Evolutionary conservation across 352 stramenopile species (phyloP).

Genomic region (Phytophthora multivora): DNA sequence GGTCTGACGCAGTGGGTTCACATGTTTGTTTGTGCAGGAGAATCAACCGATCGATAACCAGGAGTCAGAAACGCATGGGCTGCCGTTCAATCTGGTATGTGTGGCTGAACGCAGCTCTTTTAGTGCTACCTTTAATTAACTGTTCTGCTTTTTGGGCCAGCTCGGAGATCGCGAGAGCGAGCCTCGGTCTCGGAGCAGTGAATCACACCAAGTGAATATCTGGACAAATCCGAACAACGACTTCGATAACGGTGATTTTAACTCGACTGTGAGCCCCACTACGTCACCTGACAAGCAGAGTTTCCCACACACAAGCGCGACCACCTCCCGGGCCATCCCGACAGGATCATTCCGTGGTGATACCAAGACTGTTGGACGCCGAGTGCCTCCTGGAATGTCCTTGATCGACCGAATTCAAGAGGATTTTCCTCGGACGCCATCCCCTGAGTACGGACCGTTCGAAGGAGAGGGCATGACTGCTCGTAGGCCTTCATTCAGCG

Average conservation of each 20-base stretch:
- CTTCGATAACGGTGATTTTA: conserved; percentile 28
- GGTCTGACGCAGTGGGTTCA: conserved; percentile 11
- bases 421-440: conserved; percentile 77
- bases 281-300: conserved; percentile 41
- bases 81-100: conserved; percentile 36
- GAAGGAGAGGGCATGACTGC: conserved; percentile 15
- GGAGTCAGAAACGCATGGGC: conserved; percentile 19
- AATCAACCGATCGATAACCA: conserved; percentile 33
- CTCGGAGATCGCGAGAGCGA: conserved; percentile 12
- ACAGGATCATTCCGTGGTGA: conserved; percentile 16
- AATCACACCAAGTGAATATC: conserved; percentile 26
- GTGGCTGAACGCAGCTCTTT: not conserved
- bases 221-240: conserved; percentile 42
- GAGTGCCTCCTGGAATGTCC: conserved; percentile 48
- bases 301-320: conserved; percentile 23
- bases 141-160: conserved; percentile 9
- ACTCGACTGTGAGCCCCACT: conserved; percentile 25
- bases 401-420: conserved; percentile 82
- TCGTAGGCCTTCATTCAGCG: conserved; percentile 24
- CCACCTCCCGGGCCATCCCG: conserved; percentile 9
- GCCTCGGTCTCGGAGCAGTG: conserved; percentile 6
- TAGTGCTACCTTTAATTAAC: conserved; percentile 12
- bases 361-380: conserved; percentile 21
- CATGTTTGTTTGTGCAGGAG: conserved; percentile 21
- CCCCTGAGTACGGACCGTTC: conserved; percentile 56